Percentiles rank a stretch among this genome's conserved stretches.
Evolutionary conservation across 2,329 filamentous ascomycete species (phyloP).

Genomic region (Colletotrichum sp.): DNA sequence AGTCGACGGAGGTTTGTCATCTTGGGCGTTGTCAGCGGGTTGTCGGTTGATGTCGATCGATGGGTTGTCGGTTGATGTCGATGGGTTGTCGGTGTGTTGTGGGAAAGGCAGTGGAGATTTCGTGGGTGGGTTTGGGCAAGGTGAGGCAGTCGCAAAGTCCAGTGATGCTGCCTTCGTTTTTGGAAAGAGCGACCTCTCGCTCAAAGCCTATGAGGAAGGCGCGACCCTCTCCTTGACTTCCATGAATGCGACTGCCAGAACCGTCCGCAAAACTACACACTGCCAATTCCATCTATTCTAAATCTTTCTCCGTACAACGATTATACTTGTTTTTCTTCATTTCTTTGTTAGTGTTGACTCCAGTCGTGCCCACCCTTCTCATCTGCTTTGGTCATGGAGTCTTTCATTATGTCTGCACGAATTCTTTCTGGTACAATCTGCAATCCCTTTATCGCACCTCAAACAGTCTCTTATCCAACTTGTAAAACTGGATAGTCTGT

Average conservation of each 20-base stretch:
- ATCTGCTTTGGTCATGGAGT: not conserved
- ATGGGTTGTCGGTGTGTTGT: not conserved
- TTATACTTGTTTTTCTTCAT: too few relatives aligned
- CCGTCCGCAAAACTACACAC: too few relatives aligned
- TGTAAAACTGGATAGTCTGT: fast-evolving
- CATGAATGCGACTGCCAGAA: too few relatives aligned
- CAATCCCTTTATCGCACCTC: not conserved
- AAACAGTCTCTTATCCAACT: not conserved
- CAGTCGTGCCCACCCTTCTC: too few relatives aligned
- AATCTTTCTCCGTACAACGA: not conserved
- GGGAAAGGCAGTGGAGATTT: not conserved
- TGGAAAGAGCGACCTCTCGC: not conserved
- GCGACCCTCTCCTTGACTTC: not conserved
- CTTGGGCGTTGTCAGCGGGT: not conserved
- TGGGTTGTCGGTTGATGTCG: not conserved
- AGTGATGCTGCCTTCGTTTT: not conserved
- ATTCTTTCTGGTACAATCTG: too few relatives aligned
- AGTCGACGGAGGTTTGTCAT: not conserved
- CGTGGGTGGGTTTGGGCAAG: not conserved
- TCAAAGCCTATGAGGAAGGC: not conserved
- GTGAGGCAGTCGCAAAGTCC: not conserved
- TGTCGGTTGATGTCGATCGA: not conserved
- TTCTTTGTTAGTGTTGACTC: too few relatives aligned
- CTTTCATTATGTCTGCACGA: too few relatives aligned
- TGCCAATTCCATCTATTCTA: too few relatives aligned